Conservation (phyloP, 805 yeast genomes). For the Kodamaea fukazawae region DNA sequence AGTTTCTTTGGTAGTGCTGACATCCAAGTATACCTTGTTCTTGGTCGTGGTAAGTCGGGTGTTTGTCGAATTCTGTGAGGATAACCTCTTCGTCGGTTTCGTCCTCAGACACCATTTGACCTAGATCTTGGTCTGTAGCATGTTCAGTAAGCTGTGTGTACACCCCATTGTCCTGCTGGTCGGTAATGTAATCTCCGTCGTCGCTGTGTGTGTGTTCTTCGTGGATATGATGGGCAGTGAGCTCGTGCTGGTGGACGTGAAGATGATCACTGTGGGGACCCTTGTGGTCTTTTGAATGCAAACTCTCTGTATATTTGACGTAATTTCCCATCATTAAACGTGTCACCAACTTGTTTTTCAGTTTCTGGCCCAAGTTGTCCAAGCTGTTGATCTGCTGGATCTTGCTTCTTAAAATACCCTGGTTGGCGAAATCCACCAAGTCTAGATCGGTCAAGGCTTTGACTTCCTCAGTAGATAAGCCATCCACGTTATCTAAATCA, state of each 20-base stretch:
- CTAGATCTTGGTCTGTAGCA: no score
- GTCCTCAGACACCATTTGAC: conserved; percentile 18
- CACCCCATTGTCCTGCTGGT: no score
- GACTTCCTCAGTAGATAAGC: conserved; percentile 34
- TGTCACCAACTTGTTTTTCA: conserved; percentile 54
- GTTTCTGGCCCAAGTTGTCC: conserved; percentile 34
- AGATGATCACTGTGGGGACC: no score
- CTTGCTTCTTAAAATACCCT: conserved; percentile 43
- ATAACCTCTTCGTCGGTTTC: conserved; percentile 39
- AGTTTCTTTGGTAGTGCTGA: conserved; percentile 75
- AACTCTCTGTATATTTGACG: conserved; percentile 40
- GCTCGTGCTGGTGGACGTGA: no score
- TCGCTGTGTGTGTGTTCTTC: no score
- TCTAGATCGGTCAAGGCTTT: conserved; percentile 34
- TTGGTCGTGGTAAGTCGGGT: conserved; percentile 47
- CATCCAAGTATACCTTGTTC: conserved; percentile 64
- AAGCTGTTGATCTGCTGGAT: conserved; percentile 47
- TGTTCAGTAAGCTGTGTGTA: no score
- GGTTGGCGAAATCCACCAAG: conserved; percentile 36
- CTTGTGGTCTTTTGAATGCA: no score
- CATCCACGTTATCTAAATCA: conserved; percentile 35
- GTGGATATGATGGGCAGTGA: no score
- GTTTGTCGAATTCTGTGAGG: conserved; percentile 46
- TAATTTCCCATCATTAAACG: conserved; percentile 68
- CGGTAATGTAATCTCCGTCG: neutral